Evolutionary conservation across 768 basidiomycete genomes (phyloP).

Genomic region (Rubroboletus pulcherrimus): DNA sequence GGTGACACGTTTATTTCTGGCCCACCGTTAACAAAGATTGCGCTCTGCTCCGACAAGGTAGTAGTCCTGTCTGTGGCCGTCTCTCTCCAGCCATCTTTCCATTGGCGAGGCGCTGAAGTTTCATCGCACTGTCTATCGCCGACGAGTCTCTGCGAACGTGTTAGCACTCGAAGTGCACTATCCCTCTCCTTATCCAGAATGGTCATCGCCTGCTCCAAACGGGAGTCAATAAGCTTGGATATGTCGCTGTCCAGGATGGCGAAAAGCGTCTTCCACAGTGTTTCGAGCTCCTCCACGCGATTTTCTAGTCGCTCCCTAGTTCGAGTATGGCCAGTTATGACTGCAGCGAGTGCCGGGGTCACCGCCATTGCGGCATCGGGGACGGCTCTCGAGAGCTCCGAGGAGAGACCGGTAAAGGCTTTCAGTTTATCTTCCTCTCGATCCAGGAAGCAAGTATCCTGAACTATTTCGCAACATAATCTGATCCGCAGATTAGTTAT

Average conservation of each 20-base stretch:
- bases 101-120: conserved; percentile 8
- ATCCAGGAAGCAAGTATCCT: conserved; percentile 40
- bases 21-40: conserved; percentile 6
- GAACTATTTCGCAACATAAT: conserved; percentile 43
- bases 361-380: conserved; percentile 40
- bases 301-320: conserved; percentile 41
- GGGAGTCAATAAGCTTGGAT: conserved; percentile 33
- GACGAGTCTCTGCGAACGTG: conserved; percentile 16
- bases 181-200: conserved; percentile 33
- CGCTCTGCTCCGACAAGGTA: conserved; percentile 12
- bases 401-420: conserved; percentile 48
- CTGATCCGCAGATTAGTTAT: conserved; percentile 28
- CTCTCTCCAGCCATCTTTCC: conserved; percentile 12
- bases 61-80: conserved; percentile 9
- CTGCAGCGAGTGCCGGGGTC: conserved; percentile 43
- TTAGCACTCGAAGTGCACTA: conserved; percentile 16
- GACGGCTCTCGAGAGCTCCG: conserved; percentile 44
- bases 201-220: conserved; percentile 32
- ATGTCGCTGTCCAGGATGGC: conserved; percentile 40
- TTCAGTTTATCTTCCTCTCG: conserved; percentile 46
- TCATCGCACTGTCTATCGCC: conserved; percentile 5
- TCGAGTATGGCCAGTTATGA: conserved; percentile 41
- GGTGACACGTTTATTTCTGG: conserved; percentile 3
- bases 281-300: conserved; percentile 37
- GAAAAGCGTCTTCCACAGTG: conserved; percentile 47